Percentiles rank a stretch among this genome's conserved stretches.
phyloP scores from a whole-genome alignment of 1,284 basidiomycete genomes.

The Ustilago bromivora region DNA sequence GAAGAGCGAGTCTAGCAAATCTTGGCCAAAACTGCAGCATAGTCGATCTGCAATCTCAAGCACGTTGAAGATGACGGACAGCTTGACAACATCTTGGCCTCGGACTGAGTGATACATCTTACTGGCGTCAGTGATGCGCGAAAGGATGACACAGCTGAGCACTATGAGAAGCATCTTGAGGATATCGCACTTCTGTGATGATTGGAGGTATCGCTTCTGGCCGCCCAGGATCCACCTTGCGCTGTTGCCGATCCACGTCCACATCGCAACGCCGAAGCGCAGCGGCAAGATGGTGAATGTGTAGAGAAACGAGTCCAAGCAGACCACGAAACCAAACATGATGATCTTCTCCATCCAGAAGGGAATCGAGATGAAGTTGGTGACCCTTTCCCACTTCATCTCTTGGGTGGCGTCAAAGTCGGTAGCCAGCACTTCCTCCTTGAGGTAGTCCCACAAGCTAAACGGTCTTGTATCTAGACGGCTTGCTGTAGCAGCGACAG shows the following conservation, averaged over 20 bases:
- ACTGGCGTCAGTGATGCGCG: slow-evolving; percentile 90
- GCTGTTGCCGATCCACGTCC: slow-evolving; percentile 51
- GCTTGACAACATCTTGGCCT: slow-evolving; percentile 86
- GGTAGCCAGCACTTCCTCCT: slow-evolving; percentile 82
- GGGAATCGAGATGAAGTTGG: slow-evolving; percentile 94
- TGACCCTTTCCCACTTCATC: slow-evolving; percentile 95
- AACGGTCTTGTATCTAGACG: slow-evolving; percentile 40
- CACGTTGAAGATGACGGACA: slow-evolving; percentile 98
- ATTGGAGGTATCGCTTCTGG: slow-evolving; percentile 53
- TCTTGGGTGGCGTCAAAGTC: slow-evolving; percentile 94
- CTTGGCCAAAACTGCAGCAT: slow-evolving; percentile 96
- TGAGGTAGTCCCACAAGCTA: slow-evolving; percentile 90
- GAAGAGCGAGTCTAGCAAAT: slow-evolving; percentile 95
- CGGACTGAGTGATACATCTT: slow-evolving; percentile 99
- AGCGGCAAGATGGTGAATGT: slow-evolving; percentile 98
- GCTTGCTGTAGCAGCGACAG: background rate
- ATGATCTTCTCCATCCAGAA: slow-evolving; percentile 96
- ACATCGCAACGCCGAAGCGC: slow-evolving; percentile 72
- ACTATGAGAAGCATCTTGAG: slow-evolving; percentile 83
- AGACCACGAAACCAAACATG: slow-evolving; percentile 90
- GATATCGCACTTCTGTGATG: slow-evolving; percentile 89
- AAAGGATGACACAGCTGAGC: slow-evolving; percentile 80
- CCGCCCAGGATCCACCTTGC: slow-evolving; percentile 50
- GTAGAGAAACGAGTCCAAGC: slow-evolving; percentile 96
- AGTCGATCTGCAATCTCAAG: slow-evolving; percentile 88